A percentile compares a stretch with the other conserved stretches of the same genome.
Conservation (phyloP, 257 asterid genomes). For the Fraxinus cuspidata region DNA sequence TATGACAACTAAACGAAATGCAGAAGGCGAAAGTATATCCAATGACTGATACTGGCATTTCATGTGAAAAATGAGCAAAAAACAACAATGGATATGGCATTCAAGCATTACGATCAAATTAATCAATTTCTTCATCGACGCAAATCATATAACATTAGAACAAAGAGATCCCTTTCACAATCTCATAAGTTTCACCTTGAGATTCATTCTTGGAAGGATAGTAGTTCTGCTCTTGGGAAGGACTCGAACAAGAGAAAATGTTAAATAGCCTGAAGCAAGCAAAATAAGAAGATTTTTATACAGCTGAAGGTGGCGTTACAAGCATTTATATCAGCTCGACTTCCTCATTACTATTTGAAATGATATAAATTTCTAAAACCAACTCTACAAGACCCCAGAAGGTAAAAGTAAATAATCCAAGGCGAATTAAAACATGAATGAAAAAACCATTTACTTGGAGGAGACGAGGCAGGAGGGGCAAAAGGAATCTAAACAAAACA, state of each 20-base stretch:
- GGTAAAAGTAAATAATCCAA: conserved; percentile 38
- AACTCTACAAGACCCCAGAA: conserved; percentile 55
- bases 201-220: not conserved
- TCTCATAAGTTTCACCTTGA: not conserved
- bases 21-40: not conserved
- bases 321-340: conserved; percentile 43
- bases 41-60: not conserved
- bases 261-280: conserved; percentile 34
- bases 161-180: not conserved
- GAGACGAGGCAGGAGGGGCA: conserved; percentile 42
- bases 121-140: not conserved
- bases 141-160: not conserved
- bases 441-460: conserved; percentile 48
- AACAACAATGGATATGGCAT: not conserved
- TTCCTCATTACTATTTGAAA: conserved; percentile 49
- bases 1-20: not conserved
- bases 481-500: conserved; percentile 36
- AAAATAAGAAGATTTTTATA: conserved; percentile 45
- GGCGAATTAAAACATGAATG: conserved; percentile 60
- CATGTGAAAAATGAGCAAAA: too few species aligned
- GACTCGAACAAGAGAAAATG: not conserved
- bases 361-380: conserved; percentile 48
- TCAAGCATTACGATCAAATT: not conserved
- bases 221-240: not conserved
- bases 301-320: conserved; percentile 42